Evolutionary conservation across 208 protist species (phyloP).

Genomic region (Trypanosoma lewisi): DNA sequence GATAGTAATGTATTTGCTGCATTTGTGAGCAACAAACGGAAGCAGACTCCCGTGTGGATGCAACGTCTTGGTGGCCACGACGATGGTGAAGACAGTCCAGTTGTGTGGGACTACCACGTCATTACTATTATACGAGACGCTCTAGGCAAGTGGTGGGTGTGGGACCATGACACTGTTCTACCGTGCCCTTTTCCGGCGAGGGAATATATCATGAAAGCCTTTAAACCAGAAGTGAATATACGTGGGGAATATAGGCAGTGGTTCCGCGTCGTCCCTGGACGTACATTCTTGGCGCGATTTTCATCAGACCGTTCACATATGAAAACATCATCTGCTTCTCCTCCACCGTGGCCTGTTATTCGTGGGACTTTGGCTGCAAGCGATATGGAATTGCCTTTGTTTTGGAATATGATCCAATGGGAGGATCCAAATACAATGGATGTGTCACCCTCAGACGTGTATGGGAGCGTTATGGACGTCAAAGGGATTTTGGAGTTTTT

Average conservation of each 20-base stretch:
- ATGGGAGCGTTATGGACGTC: conserved; percentile 8
- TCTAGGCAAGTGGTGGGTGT: conserved; percentile 2
- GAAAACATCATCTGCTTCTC: conserved; percentile 2
- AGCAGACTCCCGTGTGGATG: conserved; percentile 23
- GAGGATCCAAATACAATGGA: neutral
- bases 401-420: conserved; percentile 7
- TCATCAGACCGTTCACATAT: conserved; percentile 30
- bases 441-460: neutral
- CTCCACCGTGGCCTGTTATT: conserved; percentile 24
- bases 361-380: neutral
- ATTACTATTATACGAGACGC: conserved; percentile 8
- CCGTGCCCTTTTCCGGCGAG: conserved; percentile 13
- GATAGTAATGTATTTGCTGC: conserved; percentile 26
- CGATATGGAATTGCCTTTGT: conserved; percentile 15
- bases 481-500: neutral
- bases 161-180: conserved; percentile 23
- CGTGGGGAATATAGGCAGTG: conserved; percentile 2
- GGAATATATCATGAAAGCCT: conserved; percentile 16
- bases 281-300: conserved; percentile 19
- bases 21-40: conserved; percentile 25
- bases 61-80: conserved; percentile 4
- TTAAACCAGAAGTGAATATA: conserved; percentile 13
- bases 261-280: conserved; percentile 23
- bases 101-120: conserved; percentile 31
- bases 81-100: neutral